Evolutionary conservation across 371 early-diverging fungal genomes (phyloP).

Genomic region (Mucor velutinosus): DNA sequence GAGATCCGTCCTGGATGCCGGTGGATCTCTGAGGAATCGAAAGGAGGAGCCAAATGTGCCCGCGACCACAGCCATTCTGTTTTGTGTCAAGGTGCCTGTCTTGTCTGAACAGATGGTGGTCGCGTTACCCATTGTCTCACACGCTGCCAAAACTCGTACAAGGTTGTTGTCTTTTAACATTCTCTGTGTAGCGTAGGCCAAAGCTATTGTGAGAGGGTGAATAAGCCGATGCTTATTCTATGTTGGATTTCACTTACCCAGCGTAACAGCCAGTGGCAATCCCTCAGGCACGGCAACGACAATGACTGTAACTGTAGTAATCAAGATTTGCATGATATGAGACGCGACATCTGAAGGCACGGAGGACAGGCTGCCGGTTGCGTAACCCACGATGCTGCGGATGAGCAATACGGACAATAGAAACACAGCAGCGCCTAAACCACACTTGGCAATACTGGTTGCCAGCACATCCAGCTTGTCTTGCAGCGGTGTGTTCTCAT

Average conservation of each 20-base stretch:
- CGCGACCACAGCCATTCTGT: constrained; percentile 87
- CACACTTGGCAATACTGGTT: constrained; percentile 69
- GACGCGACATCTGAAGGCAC: constrained; percentile 39
- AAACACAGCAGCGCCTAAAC: constrained; percentile 61
- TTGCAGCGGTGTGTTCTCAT: constrained; percentile 74
- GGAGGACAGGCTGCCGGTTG: constrained; percentile 14
- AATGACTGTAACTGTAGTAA: constrained; percentile 70
- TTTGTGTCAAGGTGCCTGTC: constrained; percentile 90
- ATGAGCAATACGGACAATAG: constrained; percentile 63
- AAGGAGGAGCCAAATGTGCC: constrained; percentile 60
- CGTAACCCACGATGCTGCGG: constrained; percentile 49
- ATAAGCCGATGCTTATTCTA: not conserved
- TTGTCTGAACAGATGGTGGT: constrained; percentile 92
- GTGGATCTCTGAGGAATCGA: constrained; percentile 43
- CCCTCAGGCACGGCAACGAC: constrained; percentile 87
- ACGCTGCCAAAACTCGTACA: constrained; percentile 85
- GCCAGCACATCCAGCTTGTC: constrained; percentile 67
- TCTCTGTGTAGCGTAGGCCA: constrained; percentile 78
- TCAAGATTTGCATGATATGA: constrained; percentile 62
- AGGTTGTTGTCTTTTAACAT: constrained; percentile 93
- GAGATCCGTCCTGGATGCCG: constrained; percentile 39
- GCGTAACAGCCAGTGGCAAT: constrained; percentile 77
- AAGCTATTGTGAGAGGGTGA: constrained; percentile 46
- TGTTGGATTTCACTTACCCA: constrained; percentile 34
- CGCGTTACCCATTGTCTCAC: constrained; percentile 95